Evolutionary conservation across 164 flowering plant genomes (phyloP).

Genomic region (Macadamia integrifolia): DNA sequence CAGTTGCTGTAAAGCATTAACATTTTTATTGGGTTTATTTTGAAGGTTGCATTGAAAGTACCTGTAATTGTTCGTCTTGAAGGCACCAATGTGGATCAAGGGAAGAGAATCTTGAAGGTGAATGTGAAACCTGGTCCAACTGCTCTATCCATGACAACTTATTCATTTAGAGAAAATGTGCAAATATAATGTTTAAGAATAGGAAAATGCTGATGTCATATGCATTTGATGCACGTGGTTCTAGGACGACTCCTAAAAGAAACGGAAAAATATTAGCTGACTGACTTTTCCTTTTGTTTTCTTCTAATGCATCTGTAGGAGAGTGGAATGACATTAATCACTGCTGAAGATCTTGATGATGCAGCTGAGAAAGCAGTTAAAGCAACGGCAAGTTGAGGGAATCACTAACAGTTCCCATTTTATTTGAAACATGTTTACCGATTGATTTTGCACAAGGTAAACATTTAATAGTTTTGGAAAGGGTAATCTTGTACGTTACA

Average conservation of each 20-base stretch:
- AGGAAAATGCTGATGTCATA: background rate
- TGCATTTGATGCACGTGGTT: too few relatives aligned
- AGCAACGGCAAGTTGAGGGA: conserved; percentile 30
- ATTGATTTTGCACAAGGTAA: background rate
- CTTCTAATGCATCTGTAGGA: conserved; percentile 21
- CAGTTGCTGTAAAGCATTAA: background rate
- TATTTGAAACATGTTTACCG: background rate
- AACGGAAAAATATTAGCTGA: background rate
- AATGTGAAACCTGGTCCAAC: background rate
- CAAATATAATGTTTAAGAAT: background rate
- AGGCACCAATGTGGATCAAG: conserved; percentile 98
- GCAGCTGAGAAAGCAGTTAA: conserved; percentile 97
- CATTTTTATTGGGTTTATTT: background rate
- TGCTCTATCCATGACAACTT: background rate
- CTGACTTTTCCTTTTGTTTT: background rate
- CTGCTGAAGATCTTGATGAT: conserved; percentile 94
- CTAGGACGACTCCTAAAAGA: too few relatives aligned
- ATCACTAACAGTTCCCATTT: background rate
- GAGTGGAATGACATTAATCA: conserved; percentile 76
- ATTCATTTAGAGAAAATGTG: background rate
- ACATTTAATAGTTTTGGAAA: background rate
- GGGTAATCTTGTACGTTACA: too few relatives aligned
- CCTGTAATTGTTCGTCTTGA: conserved; percentile 96
- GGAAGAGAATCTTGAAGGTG: conserved; percentile 96
- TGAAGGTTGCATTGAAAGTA: conserved; percentile 79